Base-by-base conservation (phyloP, 2,329 filamentous ascomycete species). In the Triangularia setosa region DNA sequence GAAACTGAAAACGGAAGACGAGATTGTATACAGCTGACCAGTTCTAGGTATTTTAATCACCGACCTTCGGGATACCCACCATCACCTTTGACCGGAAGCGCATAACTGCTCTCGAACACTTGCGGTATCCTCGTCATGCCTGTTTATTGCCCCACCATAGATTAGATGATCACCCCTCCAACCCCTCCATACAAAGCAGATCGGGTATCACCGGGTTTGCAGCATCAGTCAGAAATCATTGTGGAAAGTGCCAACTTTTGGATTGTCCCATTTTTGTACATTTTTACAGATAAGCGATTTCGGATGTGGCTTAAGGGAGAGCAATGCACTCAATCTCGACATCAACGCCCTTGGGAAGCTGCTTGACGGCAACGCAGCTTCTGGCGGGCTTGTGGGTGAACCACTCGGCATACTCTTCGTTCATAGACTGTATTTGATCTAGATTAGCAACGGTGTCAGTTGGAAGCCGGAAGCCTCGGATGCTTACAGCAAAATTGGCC, bases 261-360 rank as follows among this genome's bases (percentile, higher is more conserved):
- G 12, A 53, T 60, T 60, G 6, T 53, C 7, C 16, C 25, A 60
- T 40, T 30, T 53, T 52, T 60, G 23, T 60, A 52, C 12, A n/a
- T 44, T 44, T 48, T 35, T 35, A 23, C 25, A 18, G 27, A 30
- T 44, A 60, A n/a, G 14, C 4, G 6, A 35, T 21, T 54, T 18
- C 4, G 9, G 18, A 6, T 4, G 44, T n/a, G 11, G 16, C 27
- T 76, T 77, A 88, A 67, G 88, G 83, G 62, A 90, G 81, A 63
- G 92, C 92, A 81, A 95, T 90, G 75, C 88, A 91, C 84, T 97
- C 92, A 75, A 97, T 95, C 83, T 96, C 93, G 24, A 97, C 88
- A 65, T 92, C 88, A 52, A 93, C 92, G 63, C 88, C 88, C 83
- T 93, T 92, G 66, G 93, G 93, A 69, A 97, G 84, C 72, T 91